phyloP scores from a whole-genome alignment of 805 yeast genomes.

The Wickerhamomyces mucosus region DNA sequence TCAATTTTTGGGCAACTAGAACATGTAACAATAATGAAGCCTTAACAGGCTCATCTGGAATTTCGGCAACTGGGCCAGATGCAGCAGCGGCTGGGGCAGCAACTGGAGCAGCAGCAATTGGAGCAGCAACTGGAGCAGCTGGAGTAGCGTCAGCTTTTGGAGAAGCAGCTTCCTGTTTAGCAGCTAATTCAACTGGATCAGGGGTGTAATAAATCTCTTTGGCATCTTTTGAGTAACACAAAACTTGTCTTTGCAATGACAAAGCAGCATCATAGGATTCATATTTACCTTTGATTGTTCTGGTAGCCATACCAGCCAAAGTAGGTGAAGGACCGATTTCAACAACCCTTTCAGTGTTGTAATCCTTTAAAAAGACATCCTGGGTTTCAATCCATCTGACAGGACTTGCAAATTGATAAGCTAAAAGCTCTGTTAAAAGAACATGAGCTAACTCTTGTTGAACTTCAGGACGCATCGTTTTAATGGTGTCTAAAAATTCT shows the following conservation, averaged over 20 bases:
- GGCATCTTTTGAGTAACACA: slow-evolving; percentile 92
- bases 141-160: slow-evolving; percentile 23
- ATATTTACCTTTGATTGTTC: slow-evolving; percentile 88
- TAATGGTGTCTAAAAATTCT: slow-evolving; percentile 1
- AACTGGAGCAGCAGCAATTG: slow-evolving; percentile 47
- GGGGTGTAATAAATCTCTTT: slow-evolving; percentile 94
- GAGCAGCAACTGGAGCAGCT: slow-evolving; percentile 40
- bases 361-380: slow-evolving; percentile 90
- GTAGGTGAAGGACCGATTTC: slow-evolving; percentile 99
- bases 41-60: slow-evolving; percentile 84
- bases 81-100: slow-evolving; percentile 60
- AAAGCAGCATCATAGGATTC: slow-evolving; percentile 98
- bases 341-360: slow-evolving; percentile 93
- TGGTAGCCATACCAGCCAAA: slow-evolving; percentile 95
- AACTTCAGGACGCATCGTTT: slow-evolving; percentile 65
- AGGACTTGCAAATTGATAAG: slow-evolving; percentile 98
- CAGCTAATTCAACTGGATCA: slow-evolving; percentile 44
- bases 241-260: slow-evolving; percentile 75
- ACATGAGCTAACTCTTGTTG: slow-evolving; percentile 97
- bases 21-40: slow-evolving; percentile 79
- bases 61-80: slow-evolving; percentile 71
- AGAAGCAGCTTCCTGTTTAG: slow-evolving; percentile 20
- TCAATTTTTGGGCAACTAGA: slow-evolving; percentile 90
- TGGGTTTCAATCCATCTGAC: slow-evolving; percentile 99
- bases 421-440: slow-evolving; percentile 88